A percentile compares a stretch with the other conserved stretches of the same genome.
phyloP scores from a whole-genome alignment of 495 filamentous ascomycete species.

The Neohortaea acidophila region DNA sequence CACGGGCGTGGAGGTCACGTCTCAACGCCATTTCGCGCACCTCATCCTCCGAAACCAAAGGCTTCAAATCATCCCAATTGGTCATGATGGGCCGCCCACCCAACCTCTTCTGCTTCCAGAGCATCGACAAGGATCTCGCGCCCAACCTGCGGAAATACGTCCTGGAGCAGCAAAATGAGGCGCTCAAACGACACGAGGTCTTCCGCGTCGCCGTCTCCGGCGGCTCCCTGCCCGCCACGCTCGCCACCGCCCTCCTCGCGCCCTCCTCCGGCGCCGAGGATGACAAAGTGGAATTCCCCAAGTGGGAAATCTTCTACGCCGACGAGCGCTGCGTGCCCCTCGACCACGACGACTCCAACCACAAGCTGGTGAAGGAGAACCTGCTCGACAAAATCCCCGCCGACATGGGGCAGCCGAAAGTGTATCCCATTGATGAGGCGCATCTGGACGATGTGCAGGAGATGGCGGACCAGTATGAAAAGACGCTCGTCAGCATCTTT shows the following conservation, averaged over 20 bases:
- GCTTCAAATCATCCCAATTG: too few species aligned
- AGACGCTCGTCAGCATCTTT: slow-evolving; percentile 54
- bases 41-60: background rate
- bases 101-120: slow-evolving; percentile 69
- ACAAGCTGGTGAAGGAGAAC: slow-evolving; percentile 70
- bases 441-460: slow-evolving; percentile 74
- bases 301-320: slow-evolving; percentile 97
- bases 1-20: too few species aligned
- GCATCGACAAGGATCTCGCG: slow-evolving; percentile 47
- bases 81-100: slow-evolving; percentile 55
- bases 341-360: slow-evolving; percentile 86
- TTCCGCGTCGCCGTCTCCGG: slow-evolving; percentile 92
- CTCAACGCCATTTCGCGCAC: too few species aligned
- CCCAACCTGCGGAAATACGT: slow-evolving; percentile 64
- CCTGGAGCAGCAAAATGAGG: slow-evolving; percentile 60
- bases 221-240: slow-evolving; percentile 76
- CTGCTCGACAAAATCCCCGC: slow-evolving; percentile 73
- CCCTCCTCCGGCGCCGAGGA: slow-evolving; percentile 39
- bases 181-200: slow-evolving; percentile 57
- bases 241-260: slow-evolving; percentile 65
- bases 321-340: slow-evolving; percentile 92
- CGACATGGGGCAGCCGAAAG: slow-evolving; percentile 45
- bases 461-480: slow-evolving; percentile 85
- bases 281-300: slow-evolving; percentile 56
- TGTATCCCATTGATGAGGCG: slow-evolving; percentile 60